A percentile compares a stretch with the other conserved stretches of the same genome.
Conservation (phyloP, 805 yeast species). For the Candida jianshihensis region DNA sequence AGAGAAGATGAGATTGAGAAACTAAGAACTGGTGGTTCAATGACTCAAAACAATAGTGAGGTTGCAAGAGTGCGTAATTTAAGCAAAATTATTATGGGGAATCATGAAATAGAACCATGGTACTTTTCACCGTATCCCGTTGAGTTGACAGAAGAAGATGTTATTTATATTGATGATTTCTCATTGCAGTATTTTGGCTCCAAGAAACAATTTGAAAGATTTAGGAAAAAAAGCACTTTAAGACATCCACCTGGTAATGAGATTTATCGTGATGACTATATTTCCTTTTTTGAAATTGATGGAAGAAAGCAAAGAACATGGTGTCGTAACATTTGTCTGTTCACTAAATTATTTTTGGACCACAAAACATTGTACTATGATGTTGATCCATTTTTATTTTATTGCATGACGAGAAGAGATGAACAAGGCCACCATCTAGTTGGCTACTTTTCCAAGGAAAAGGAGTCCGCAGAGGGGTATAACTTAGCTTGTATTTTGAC, state of each 20-base stretch:
- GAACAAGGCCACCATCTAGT: conserved; percentile 92
- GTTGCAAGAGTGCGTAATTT: conserved; percentile 88
- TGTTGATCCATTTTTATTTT: conserved; percentile 94
- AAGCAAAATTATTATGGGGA: conserved; percentile 73
- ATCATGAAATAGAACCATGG: conserved; percentile 96
- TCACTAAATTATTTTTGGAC: conserved; percentile 87
- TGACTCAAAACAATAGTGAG: conserved; percentile 85
- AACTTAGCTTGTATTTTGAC: conserved; percentile 97
- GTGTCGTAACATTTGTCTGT: conserved; percentile 90
- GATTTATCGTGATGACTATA: conserved; percentile 85
- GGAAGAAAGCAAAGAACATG: conserved; percentile 94
- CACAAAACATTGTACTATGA: conserved; percentile 96
- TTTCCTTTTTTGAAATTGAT: conserved; percentile 94
- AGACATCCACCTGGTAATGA: conserved; percentile 99
- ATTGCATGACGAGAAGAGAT: conserved; percentile 89
- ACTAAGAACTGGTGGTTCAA: conserved; percentile 90
- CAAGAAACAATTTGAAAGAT: conserved; percentile 84
- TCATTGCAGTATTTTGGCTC: conserved; percentile 86
- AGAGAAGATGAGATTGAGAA: conserved; percentile 91
- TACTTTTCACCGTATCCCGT: conserved; percentile 96
- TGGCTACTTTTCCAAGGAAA: conserved; percentile 95
- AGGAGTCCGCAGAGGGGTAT: conserved; percentile 90
- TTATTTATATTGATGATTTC: conserved; percentile 85
- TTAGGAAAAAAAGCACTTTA: conserved; percentile 78
- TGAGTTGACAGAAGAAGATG: conserved; percentile 89